Conservation (phyloP, 345 rosid genomes). For the Salix purpurea region DNA sequence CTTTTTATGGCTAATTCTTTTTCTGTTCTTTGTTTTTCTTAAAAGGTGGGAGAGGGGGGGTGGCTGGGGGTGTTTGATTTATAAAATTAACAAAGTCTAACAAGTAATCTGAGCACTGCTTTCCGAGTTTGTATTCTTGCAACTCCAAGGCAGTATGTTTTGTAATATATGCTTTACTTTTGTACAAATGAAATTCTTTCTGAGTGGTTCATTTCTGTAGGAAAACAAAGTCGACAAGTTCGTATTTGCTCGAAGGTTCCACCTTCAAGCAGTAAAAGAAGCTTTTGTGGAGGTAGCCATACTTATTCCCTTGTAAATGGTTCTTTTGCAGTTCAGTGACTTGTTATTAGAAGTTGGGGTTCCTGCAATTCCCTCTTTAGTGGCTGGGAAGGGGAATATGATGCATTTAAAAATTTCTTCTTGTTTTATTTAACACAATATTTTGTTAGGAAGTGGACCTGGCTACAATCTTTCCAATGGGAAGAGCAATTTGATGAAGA, state of each 20-base stretch:
- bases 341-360: not conserved
- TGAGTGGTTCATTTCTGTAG: conserved; percentile 32
- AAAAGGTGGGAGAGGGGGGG: too few species aligned
- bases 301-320: not conserved
- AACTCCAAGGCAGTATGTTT: not conserved
- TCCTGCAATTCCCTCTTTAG: not conserved
- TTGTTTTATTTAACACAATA: not conserved
- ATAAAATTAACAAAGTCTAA: too few species aligned
- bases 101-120: not conserved
- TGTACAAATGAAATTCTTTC: conserved; percentile 17
- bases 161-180: not conserved
- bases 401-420: not conserved
- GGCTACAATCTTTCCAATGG: conserved; percentile 52
- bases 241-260: conserved; percentile 77
- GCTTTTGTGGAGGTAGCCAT: conserved; percentile 47
- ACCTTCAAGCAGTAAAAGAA: conserved; percentile 64
- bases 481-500: conserved; percentile 90
- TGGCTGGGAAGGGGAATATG: not conserved
- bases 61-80: too few species aligned
- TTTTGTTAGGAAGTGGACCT: conserved; percentile 47
- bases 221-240: conserved; percentile 74
- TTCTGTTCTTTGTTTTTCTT: too few species aligned
- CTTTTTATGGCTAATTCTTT: too few species aligned
- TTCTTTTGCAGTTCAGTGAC: conserved; percentile 1
- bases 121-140: not conserved